phyloP scores from a whole-genome alignment of 495 filamentous ascomycete genomes.

The Penicillium taxi region DNA sequence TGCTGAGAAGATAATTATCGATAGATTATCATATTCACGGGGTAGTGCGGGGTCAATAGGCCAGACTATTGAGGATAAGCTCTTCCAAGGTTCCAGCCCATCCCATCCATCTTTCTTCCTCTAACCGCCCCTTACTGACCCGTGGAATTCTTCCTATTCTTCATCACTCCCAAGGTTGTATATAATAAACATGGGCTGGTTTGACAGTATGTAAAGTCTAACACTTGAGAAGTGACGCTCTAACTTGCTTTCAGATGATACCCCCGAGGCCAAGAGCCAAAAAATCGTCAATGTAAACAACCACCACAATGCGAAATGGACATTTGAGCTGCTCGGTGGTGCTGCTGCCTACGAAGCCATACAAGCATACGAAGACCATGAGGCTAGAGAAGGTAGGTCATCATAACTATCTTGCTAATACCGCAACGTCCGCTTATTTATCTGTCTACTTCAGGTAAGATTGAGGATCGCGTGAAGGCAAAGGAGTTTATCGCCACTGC shows the following conservation, averaged over 20 bases:
- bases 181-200: constrained; percentile 11
- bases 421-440: background rate
- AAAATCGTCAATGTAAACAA: constrained; percentile 43
- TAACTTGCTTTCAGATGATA: constrained; percentile 15
- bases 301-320: constrained; percentile 47
- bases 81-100: no score
- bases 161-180: no score
- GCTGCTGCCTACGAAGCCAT: constrained; percentile 68
- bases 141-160: background rate
- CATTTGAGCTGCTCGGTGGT: constrained; percentile 62
- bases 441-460: constrained; percentile 44
- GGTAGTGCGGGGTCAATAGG: constrained; percentile 1
- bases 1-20: no score
- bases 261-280: constrained; percentile 33
- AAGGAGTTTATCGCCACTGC: constrained; percentile 64
- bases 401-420: background rate
- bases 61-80: no score
- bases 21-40: background rate
- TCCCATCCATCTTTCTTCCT: no score
- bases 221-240: background rate
- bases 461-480: constrained; percentile 57
- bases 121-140: background rate
- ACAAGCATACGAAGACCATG: constrained; percentile 62
- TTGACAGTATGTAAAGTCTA: constrained; percentile 1
- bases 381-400: constrained; percentile 50